Conservation (phyloP, 768 basidiomycete species). For the Serendipita sp. region DNA sequence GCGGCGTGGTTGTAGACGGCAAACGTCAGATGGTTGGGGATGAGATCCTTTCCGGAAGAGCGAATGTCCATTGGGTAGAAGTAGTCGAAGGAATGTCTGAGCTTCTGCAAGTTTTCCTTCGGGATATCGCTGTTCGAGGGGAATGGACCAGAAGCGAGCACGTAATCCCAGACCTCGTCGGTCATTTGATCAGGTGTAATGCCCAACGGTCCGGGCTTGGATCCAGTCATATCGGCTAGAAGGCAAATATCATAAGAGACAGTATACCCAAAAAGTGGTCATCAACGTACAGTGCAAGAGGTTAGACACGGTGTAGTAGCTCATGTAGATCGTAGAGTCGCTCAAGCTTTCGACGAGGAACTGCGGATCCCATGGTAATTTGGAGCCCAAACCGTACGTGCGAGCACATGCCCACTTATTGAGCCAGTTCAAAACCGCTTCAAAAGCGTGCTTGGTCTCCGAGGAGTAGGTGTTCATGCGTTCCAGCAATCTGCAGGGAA, state of each 20-base stretch:
- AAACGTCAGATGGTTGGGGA: constrained; percentile 92
- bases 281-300: constrained; percentile 63
- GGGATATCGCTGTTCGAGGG: constrained; percentile 50
- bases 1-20: constrained; percentile 91
- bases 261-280: neutral
- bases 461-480: constrained; percentile 79
- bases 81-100: constrained; percentile 87
- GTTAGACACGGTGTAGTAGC: constrained; percentile 90
- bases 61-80: constrained; percentile 98
- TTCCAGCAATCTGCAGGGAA: constrained; percentile 42
- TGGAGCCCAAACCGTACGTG: constrained; percentile 88
- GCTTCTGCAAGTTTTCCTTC: constrained; percentile 60
- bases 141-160: constrained; percentile 67
- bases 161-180: constrained; percentile 94
- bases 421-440: constrained; percentile 85
- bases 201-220: constrained; percentile 62
- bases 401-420: constrained; percentile 99
- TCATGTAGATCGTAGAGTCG: constrained; percentile 98
- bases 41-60: constrained; percentile 93
- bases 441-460: constrained; percentile 90
- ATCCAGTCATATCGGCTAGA: constrained; percentile 67
- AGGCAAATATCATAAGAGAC: constrained; percentile 11
- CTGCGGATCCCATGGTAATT: constrained; percentile 90
- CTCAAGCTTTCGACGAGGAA: constrained; percentile 95
- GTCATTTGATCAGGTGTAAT: constrained; percentile 88